Percentiles rank a stretch among this genome's conserved stretches.
phyloP scores from a whole-genome alignment of 2,329 filamentous ascomycete genomes.

The Alternaria alternata region DNA sequence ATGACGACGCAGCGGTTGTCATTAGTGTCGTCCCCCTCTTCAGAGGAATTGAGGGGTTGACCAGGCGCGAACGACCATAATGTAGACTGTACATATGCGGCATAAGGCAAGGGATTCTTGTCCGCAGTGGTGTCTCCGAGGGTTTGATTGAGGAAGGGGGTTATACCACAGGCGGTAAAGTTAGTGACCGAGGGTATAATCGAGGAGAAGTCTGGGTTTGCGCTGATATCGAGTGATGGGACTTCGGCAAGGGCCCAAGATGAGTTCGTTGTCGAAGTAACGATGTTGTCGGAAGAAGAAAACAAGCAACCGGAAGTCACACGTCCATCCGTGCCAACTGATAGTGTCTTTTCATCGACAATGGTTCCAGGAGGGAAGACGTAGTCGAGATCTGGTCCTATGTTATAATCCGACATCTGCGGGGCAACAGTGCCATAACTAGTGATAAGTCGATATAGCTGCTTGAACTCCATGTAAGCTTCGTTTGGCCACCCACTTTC shows the following conservation, averaged over 20 bases:
- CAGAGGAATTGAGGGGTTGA: slow-evolving; percentile 61
- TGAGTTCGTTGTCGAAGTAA: slow-evolving; percentile 61
- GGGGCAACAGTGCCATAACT: slow-evolving; percentile 65
- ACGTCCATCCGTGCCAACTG: slow-evolving; percentile 49
- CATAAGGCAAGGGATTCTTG: slow-evolving; percentile 58
- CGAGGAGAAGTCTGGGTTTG: slow-evolving; percentile 33
- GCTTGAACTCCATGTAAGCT: slow-evolving; percentile 63
- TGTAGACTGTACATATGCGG: slow-evolving; percentile 59
- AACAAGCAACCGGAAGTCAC: slow-evolving; percentile 65
- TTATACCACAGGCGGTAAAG: slow-evolving; percentile 67
- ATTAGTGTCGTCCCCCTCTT: slow-evolving; percentile 29
- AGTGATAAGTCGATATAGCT: slow-evolving; percentile 63
- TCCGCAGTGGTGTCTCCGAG: slow-evolving; percentile 62
- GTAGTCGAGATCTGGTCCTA: slow-evolving; percentile 57
- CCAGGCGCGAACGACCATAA: slow-evolving; percentile 68
- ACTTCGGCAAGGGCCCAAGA: slow-evolving; percentile 44
- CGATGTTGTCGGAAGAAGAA: slow-evolving; percentile 48
- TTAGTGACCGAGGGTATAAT: slow-evolving; percentile 45
- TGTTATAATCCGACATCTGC: slow-evolving; percentile 65
- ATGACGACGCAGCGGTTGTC: slow-evolving; percentile 64
- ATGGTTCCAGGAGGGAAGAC: slow-evolving; percentile 63
- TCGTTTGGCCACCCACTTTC: slow-evolving; percentile 71
- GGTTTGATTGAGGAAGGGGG: slow-evolving; percentile 65
- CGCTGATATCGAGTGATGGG: slow-evolving; percentile 25
- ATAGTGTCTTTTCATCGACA: slow-evolving; percentile 38